phyloP scores from a whole-genome alignment of 805 yeast genomes.

The Candida yuanshanica region DNA sequence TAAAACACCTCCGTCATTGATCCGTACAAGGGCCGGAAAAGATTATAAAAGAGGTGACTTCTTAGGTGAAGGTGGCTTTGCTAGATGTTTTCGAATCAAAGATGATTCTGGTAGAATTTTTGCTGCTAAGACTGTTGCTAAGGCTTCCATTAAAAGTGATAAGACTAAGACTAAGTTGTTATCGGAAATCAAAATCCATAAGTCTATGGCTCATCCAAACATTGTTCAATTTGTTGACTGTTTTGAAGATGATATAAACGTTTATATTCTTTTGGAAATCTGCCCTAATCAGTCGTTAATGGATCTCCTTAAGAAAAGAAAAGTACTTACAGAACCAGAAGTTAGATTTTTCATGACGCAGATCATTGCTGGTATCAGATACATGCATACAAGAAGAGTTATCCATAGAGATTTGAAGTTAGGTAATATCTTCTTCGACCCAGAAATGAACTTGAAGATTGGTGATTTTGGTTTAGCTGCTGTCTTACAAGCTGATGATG shows the following conservation, averaged over 20 bases:
- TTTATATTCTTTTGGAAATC: slow-evolving; percentile 86
- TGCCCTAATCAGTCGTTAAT: slow-evolving; percentile 92
- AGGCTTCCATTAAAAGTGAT: slow-evolving; percentile 84
- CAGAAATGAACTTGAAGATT: slow-evolving; percentile 87
- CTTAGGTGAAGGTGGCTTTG: slow-evolving; percentile 98
- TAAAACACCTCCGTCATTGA: slow-evolving; percentile 93
- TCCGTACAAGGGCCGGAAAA: slow-evolving; percentile 78
- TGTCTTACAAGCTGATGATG: slow-evolving; percentile 63
- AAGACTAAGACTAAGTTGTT: slow-evolving; percentile 79
- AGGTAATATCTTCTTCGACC: slow-evolving; percentile 93
- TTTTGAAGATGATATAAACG: slow-evolving; percentile 93
- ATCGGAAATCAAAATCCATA: slow-evolving; percentile 93
- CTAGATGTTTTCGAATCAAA: slow-evolving; percentile 95
- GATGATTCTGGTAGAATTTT: slow-evolving; percentile 80
- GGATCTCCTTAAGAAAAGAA: slow-evolving; percentile 85
- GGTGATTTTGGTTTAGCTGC: slow-evolving; percentile 99
- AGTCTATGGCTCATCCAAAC: slow-evolving; percentile 80
- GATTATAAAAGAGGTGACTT: slow-evolving; percentile 88
- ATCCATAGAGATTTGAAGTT: slow-evolving; percentile 94
- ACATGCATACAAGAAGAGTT: slow-evolving; percentile 86
- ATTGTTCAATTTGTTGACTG: slow-evolving; percentile 93
- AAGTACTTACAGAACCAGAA: slow-evolving; percentile 84
- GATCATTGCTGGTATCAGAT: slow-evolving; percentile 88
- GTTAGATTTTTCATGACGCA: slow-evolving; percentile 87
- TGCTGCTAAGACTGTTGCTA: slow-evolving; percentile 98